Evolutionary conservation across 495 filamentous ascomycete species (phyloP), one percentile per base, ranked within the genome.

Genomic region (Aspergillus diversus): DNA sequence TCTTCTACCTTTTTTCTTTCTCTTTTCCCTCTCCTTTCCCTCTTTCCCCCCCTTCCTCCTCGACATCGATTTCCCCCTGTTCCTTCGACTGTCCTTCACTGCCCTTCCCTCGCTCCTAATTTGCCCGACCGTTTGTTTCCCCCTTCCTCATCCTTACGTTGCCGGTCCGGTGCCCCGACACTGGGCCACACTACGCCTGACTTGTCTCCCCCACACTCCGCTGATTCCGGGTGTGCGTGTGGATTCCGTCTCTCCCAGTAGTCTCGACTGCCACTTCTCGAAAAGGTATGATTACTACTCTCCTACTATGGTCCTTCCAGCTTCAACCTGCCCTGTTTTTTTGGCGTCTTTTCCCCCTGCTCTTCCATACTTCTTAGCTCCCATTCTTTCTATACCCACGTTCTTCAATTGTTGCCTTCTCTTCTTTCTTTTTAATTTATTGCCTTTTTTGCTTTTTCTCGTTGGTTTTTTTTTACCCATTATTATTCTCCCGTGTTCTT

Each of bases 131-230:
- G 47, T 59, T 55, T 39, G 16, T 34, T 50, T 33, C 39, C 34
- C 61, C 37, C 48, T 52, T 34, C 61, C 35, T 55, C 34, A 52
- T 31, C 35, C 60, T 60, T 58, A 61, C 63, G 64, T 67, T 73
- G 63, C 69, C 73, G 71, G 70, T 70, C 75, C 69, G 71, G 66
- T 67, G 67, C 75, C 73, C 75, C 74, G 74, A 75, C 71, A 43
- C 61, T 69, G 67, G 67, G 61, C 61, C 48, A 50, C 39, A 43
- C 57, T 65, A 48, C 57, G 64, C 59, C 61, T 69, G 59, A 61
- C 65, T 66, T 65, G 57, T 70, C 69, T 76, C 73, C 75, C 75
- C 75, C 74, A 77, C 74, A 77, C 75, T 78, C 71, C 69, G 69
- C 75, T 66, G 63, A 67, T 71, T 73, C 66, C 66, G 65, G 57